Evolutionary conservation across 2,329 filamentous ascomycete species (phyloP).

Genomic region (Lachnum nothofagi): DNA sequence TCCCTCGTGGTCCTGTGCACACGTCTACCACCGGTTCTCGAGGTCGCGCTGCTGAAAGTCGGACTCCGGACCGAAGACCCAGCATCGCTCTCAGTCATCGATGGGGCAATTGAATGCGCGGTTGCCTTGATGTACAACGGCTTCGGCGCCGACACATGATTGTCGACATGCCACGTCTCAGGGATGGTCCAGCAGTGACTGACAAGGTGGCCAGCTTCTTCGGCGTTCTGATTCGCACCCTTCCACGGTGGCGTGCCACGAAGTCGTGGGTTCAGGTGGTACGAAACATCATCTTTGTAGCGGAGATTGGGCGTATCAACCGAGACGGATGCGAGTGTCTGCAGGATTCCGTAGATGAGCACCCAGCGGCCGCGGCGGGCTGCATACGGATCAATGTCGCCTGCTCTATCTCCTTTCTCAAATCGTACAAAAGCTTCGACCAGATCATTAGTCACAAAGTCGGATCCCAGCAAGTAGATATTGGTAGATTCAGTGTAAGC

Average conservation of each 20-base stretch:
- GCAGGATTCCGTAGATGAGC: conserved; percentile 55
- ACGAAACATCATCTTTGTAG: conserved; percentile 49
- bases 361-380: conserved; percentile 58
- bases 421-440: conserved; percentile 53
- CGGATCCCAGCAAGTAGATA: conserved; percentile 50
- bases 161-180: conserved; percentile 18
- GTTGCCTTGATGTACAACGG: conserved; percentile 1
- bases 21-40: background rate
- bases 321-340: conserved; percentile 54
- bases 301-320: conserved; percentile 52
- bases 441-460: conserved; percentile 48
- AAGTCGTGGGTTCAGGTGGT: conserved; percentile 52
- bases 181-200: conserved; percentile 33
- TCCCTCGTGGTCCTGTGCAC: background rate
- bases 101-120: conserved; percentile 1
- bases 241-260: conserved; percentile 54
- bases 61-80: background rate
- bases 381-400: conserved; percentile 48
- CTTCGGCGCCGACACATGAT: conserved; percentile 3
- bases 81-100: conserved; percentile 4
- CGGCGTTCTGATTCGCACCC: conserved; percentile 26
- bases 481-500: conserved; percentile 58
- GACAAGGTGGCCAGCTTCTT: conserved; percentile 28
- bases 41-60: background rate
- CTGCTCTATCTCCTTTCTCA: conserved; percentile 49